Conservation (phyloP, 768 basidiomycete species). For the Trametes punicea region DNA sequence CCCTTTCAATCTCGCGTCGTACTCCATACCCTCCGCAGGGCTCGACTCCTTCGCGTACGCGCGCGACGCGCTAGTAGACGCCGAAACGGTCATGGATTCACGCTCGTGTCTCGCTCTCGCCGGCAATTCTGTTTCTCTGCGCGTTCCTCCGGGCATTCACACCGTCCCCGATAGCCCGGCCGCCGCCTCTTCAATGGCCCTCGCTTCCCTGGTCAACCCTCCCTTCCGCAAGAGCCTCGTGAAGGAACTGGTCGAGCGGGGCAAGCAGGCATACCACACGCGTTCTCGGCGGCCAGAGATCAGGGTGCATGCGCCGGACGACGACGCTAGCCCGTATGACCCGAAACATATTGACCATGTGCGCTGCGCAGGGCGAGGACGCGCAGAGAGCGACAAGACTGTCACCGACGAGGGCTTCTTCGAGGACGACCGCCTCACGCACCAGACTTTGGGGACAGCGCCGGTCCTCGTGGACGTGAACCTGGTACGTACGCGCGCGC, state of each 20-base stretch:
- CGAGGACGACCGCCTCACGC: constrained; percentile 24
- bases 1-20: constrained; percentile 18
- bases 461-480: constrained; percentile 29
- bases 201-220: constrained; percentile 12
- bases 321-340: constrained; percentile 2
- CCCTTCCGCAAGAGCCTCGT: constrained; percentile 12
- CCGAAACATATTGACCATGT: neutral
- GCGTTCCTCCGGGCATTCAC: constrained; percentile 12
- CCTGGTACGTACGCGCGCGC: constrained; percentile 20
- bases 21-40: constrained; percentile 8
- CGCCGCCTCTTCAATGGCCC: constrained; percentile 21
- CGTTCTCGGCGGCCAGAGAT: constrained; percentile 1
- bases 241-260: constrained; percentile 12
- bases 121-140: constrained; percentile 6
- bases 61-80: constrained; percentile 22
- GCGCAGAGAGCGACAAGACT: constrained; percentile 7
- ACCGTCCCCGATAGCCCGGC: constrained; percentile 18
- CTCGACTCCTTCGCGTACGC: constrained; percentile 20
- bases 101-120: constrained; percentile 15
- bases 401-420: constrained; percentile 28
- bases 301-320: neutral
- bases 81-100: constrained; percentile 20
- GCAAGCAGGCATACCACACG: constrained; percentile 2
- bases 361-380: neutral
- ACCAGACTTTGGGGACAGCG: constrained; percentile 16